These are phyloP conservation scores for Syncephalis fuscata DNA, from an alignment of 371 early-diverging fungal genomes.

Conservation along the genomic window DNA sequence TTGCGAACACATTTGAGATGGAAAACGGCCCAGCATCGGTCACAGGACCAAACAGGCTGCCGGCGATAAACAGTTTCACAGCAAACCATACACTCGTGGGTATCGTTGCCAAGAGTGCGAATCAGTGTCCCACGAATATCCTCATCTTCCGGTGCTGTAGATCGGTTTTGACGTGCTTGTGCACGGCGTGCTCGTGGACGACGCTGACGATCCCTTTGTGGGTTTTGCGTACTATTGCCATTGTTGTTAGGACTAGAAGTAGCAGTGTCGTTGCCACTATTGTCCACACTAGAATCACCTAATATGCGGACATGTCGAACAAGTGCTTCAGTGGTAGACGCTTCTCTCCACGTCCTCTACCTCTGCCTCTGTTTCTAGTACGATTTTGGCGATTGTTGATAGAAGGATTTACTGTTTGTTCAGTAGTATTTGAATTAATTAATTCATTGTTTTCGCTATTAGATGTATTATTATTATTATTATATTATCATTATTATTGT, in stretches of 20 bases:
- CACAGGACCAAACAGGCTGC: conserved; percentile 69
- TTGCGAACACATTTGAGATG: conserved; percentile 63
- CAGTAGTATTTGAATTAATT: no score
- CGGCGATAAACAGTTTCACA: conserved; percentile 58
- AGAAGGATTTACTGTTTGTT: no score
- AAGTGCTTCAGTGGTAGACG: not conserved
- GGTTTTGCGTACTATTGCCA: not conserved
- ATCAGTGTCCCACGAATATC: conserved; percentile 42
- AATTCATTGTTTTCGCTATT: not conserved
- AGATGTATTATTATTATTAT: not conserved
- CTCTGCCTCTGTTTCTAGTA: no score
- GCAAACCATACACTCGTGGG: conserved; percentile 92
- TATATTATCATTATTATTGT: no score
- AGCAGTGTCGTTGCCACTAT: not conserved
- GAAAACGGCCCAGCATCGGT: conserved; percentile 77
- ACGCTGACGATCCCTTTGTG: not conserved
- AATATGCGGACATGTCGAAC: not conserved
- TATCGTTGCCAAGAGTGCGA: conserved; percentile 35
- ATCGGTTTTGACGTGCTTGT: not conserved
- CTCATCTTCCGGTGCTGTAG: conserved; percentile 9
- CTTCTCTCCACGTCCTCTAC: not conserved
- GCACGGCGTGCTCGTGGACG: not conserved
- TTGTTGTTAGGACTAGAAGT: not conserved
- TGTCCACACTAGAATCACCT: not conserved
- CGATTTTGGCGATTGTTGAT: no score